phyloP scores from a whole-genome alignment of 1,284 basidiomycete species.

The Moesziomyces antarcticus region DNA sequence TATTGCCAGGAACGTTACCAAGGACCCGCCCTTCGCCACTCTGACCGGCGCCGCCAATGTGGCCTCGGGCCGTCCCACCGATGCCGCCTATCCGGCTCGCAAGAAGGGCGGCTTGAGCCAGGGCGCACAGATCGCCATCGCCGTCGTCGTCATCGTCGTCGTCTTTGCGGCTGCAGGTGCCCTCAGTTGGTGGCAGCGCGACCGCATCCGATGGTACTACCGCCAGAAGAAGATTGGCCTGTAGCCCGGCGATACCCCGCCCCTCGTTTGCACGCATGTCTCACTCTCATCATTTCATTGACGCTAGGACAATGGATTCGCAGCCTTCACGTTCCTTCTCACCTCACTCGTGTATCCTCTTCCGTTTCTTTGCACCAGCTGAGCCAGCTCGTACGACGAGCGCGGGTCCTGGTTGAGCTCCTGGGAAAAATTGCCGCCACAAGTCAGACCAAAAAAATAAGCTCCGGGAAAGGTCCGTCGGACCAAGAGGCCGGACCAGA shows the following conservation, averaged over 20 bases:
- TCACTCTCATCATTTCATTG: background rate
- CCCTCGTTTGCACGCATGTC: background rate
- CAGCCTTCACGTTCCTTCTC: no score
- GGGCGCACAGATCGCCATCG: slow-evolving; percentile 74
- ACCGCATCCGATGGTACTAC: slow-evolving; percentile 41
- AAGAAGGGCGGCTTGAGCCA: slow-evolving; percentile 65
- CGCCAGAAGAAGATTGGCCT: slow-evolving; percentile 48
- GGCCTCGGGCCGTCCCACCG: slow-evolving; percentile 26
- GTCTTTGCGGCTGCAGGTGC: slow-evolving; percentile 73
- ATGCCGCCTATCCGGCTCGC: slow-evolving; percentile 28
- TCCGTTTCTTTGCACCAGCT: no score
- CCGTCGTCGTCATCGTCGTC: slow-evolving; percentile 75
- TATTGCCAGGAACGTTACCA: slow-evolving; percentile 73
- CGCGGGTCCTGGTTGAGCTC: no score
- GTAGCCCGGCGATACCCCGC: slow-evolving; percentile 1
- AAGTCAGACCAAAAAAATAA: no score
- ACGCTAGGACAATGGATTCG: background rate
- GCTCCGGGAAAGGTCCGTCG: background rate
- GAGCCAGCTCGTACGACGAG: background rate
- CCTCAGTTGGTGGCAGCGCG: slow-evolving; percentile 70
- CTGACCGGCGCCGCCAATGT: slow-evolving; percentile 31
- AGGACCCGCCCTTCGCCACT: slow-evolving; percentile 81
- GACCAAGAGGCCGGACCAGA: no score
- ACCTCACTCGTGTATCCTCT: no score
- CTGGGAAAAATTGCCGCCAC: background rate